Base-by-base conservation (phyloP, 1,284 basidiomycete genomes). In the Malassezia dermatis region DNA sequence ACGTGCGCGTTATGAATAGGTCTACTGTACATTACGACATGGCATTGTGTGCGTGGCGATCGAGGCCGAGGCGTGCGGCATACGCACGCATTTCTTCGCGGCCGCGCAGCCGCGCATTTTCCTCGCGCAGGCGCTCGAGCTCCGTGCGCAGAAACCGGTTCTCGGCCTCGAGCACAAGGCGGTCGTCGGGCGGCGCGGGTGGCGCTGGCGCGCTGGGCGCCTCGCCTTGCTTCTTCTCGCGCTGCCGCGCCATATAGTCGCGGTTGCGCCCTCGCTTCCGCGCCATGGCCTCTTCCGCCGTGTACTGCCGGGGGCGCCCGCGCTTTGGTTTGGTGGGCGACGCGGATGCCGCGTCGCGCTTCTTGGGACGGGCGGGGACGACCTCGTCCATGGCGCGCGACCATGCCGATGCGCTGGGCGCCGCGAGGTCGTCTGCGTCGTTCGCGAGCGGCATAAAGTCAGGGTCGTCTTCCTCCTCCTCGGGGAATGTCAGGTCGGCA, bases 381-480 rank as follows among this genome's bases (percentile, higher is more conserved):
- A 66, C 58, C 34, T 67, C 66, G 0, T 59, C 62, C n/a, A 67
- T 60, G 5, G 66, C 66, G 15, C 59, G 35, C 19, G 62, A 58
- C 66, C 66, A 67, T 13, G 66, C 66, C 3, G 62, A 58, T 8
- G 61, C 55, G 32, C 65, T 54, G 4, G 64, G 64, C 44, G 63
- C 58, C 28, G 61, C 58, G 4, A 57, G 63, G 35, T 63, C 61
- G 44, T 65, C 62, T 28, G 54, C 59, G 39, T 62, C 60, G 34
- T 58, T 55, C 11, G 62, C 52, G 21, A 63, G 47, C 13, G 64
- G 64, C 37, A 64, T 55, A 48, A 65, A 65, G 48, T 65, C 64
- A 1, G 64, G 64, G 49, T 67, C 66, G 43, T 67, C 66, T 24
- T 67, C 66, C 40, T 67, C 66, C 6, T 67, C 65, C 27, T 67